Evolutionary conservation across 768 basidiomycete species (phyloP).

Genomic region (Lactarius trivialis): DNA sequence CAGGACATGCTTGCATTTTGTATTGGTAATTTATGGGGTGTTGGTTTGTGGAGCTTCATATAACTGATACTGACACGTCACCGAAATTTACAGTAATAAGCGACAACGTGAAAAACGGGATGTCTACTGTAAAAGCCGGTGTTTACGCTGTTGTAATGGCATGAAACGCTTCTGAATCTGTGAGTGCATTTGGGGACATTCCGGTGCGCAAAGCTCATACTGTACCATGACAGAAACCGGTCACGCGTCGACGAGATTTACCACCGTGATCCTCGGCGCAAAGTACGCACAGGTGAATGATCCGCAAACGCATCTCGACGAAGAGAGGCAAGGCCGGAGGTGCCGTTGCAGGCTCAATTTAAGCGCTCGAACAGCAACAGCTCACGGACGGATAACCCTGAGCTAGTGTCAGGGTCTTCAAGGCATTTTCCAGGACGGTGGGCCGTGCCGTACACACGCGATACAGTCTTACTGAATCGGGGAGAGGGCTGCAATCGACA

Average conservation of each 20-base stretch:
- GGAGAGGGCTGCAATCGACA: background rate
- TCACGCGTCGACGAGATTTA: background rate
- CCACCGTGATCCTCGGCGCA: background rate
- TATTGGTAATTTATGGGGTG: background rate
- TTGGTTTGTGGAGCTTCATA: background rate
- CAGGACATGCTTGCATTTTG: too few species aligned
- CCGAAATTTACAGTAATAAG: background rate
- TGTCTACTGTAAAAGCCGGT: background rate
- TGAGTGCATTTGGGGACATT: background rate
- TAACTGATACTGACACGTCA: background rate
- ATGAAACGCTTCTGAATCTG: background rate
- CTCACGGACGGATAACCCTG: too few species aligned
- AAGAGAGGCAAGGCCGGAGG: background rate
- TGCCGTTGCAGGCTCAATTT: background rate
- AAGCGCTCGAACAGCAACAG: too few species aligned
- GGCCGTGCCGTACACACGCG: background rate
- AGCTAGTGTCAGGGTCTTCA: background rate
- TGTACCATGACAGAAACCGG: background rate
- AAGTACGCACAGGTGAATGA: background rate
- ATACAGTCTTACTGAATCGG: background rate
- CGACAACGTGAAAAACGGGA: background rate
- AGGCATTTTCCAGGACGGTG: background rate
- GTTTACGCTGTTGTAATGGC: background rate
- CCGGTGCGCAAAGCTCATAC: background rate
- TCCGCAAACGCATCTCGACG: background rate